phyloP scores from a whole-genome alignment of 2,329 filamentous ascomycete species.

The Gyromitra esculenta region DNA sequence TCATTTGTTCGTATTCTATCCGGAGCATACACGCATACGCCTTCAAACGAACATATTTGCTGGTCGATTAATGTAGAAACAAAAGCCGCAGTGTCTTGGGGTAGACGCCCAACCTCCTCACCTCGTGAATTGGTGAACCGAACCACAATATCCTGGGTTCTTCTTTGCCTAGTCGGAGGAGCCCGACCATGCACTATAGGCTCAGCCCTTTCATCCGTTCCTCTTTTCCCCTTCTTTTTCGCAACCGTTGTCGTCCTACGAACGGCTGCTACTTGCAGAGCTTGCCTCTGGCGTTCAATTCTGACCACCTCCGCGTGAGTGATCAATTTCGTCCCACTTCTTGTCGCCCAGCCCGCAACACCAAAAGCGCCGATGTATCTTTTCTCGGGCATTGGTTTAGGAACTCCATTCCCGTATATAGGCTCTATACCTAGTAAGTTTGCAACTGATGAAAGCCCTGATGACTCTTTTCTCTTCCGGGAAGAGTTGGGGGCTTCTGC shows the following conservation, averaged over 20 bases:
- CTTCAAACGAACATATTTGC: slow-evolving; percentile 85
- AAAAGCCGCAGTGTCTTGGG: slow-evolving; percentile 89
- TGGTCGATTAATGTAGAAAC: slow-evolving; percentile 92
- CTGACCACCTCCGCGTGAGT: slow-evolving; percentile 83
- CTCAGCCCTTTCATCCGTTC: not conserved
- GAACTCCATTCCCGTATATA: slow-evolving; percentile 53
- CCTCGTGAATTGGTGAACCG: slow-evolving; percentile 84
- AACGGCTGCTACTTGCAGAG: slow-evolving; percentile 57
- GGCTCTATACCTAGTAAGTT: slow-evolving; percentile 56
- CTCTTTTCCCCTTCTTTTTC: slow-evolving; percentile 52
- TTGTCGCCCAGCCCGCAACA: slow-evolving; percentile 89
- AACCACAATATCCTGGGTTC: slow-evolving; percentile 79
- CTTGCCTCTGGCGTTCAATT: slow-evolving; percentile 81
- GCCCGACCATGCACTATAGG: slow-evolving; percentile 55
- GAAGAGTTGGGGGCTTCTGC: slow-evolving; percentile 16
- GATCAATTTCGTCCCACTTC: slow-evolving; percentile 78
- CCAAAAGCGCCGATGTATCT: slow-evolving; percentile 93
- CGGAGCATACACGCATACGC: slow-evolving; percentile 86
- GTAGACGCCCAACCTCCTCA: slow-evolving; percentile 84
- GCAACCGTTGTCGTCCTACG: slow-evolving; percentile 20
- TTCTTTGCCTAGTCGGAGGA: slow-evolving; percentile 57
- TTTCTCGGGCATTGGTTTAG: slow-evolving; percentile 65
- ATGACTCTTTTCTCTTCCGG: slow-evolving; percentile 60
- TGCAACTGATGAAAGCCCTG: slow-evolving; percentile 66
- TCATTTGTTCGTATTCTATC: slow-evolving; percentile 88